A percentile compares a stretch with the other conserved stretches of the same genome.
Conservation (phyloP, 2,329 filamentous ascomycete species). For the Fonsecaea multimorphosa region DNA sequence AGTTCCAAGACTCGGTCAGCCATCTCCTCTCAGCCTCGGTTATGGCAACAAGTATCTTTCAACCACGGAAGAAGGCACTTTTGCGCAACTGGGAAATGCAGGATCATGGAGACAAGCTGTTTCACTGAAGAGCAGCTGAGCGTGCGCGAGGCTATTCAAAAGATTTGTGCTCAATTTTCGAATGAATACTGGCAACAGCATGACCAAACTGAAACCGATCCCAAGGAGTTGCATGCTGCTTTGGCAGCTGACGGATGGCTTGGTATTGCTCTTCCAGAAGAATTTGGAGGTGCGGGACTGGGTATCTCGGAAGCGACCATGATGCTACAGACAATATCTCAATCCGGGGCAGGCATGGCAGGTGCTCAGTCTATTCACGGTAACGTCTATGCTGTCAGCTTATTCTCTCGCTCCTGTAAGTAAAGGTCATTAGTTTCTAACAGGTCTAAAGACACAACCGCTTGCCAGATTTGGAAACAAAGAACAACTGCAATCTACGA, state of each 20-base stretch:
- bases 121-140: conserved; percentile 76
- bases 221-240: conserved; percentile 75
- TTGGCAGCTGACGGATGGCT: conserved; percentile 79
- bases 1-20: background rate
- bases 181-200: conserved; percentile 78
- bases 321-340: conserved; percentile 84
- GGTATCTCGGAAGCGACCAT: conserved; percentile 80
- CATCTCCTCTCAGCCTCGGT: conserved; percentile 27
- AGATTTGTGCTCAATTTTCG: conserved; percentile 73
- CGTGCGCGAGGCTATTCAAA: conserved; percentile 72
- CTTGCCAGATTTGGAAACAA: conserved; percentile 70
- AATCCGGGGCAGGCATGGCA: conserved; percentile 80
- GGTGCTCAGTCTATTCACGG: conserved; percentile 68
- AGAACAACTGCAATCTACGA: conserved; percentile 67
- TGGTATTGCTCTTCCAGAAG: conserved; percentile 77
- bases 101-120: conserved; percentile 72
- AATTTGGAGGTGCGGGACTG: conserved; percentile 74
- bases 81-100: conserved; percentile 17
- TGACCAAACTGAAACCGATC: conserved; percentile 73
- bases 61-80: conserved; percentile 25
- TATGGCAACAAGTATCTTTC: conserved; percentile 12
- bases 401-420: background rate
- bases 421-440: background rate
- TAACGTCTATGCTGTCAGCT: conserved; percentile 67
- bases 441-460: conserved; percentile 16